A percentile compares a stretch with the other conserved stretches of the same genome.
Conservation (phyloP, 768 basidiomycete species). For the Pleurotus giganteus region DNA sequence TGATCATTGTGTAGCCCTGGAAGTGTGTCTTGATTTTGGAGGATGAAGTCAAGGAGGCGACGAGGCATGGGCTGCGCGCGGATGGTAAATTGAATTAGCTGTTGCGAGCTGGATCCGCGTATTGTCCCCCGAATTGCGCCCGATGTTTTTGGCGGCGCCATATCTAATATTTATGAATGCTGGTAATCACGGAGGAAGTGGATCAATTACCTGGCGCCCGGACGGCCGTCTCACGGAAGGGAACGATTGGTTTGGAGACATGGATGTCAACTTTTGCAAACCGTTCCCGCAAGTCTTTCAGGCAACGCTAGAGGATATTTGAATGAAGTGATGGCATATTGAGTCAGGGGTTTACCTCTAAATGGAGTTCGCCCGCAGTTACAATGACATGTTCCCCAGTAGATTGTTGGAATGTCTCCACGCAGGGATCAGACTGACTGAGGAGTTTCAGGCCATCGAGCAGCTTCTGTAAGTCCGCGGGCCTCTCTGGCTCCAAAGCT, state of each 20-base stretch:
- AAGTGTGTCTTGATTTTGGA: constrained; percentile 65
- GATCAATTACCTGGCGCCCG: constrained; percentile 61
- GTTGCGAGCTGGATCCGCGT: constrained; percentile 61
- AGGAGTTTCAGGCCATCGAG: constrained; percentile 85
- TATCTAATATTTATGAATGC: constrained; percentile 50
- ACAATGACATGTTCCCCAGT: constrained; percentile 97
- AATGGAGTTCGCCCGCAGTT: constrained; percentile 92
- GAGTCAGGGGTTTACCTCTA: constrained; percentile 61
- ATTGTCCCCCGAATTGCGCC: constrained; percentile 77
- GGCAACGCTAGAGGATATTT: constrained; percentile 64
- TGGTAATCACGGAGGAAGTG: neutral
- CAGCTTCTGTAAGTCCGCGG: constrained; percentile 86
- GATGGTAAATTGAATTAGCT: constrained; percentile 77
- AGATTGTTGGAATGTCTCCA: constrained; percentile 95
- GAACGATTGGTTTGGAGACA: constrained; percentile 93
- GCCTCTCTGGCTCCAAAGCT: constrained; percentile 82
- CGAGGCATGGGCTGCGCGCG: constrained; percentile 80
- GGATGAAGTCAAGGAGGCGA: constrained; percentile 71
- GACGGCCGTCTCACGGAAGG: constrained; percentile 94
- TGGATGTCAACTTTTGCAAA: constrained; percentile 94
- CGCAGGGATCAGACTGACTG: constrained; percentile 94
- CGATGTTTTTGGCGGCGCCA: constrained; percentile 78
- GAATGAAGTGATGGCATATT: neutral
- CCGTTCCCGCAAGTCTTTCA: constrained; percentile 93
- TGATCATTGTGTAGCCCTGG: constrained; percentile 52